Base-by-base conservation (phyloP, 1,139 yeast species). In the Nakaseomyces bracarensis region DNA sequence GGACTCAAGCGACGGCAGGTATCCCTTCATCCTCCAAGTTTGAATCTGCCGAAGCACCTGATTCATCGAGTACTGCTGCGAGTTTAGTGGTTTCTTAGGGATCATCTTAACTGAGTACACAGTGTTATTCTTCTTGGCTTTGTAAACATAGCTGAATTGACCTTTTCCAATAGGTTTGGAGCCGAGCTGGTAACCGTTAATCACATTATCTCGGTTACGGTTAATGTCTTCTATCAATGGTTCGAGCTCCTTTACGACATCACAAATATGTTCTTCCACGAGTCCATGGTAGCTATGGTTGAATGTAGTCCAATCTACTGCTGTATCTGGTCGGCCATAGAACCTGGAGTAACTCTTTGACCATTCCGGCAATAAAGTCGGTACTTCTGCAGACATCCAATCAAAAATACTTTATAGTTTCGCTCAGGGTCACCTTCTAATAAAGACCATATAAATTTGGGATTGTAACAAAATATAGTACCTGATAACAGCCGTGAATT, bases 71-170 rank as follows among this genome's bases (percentile, higher is more conserved):
- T 51, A 53, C 42, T 53, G 49, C 35, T 47, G 49, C 13, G 48
- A 43, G 43, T 49, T 57, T 41, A 43, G 40, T 13, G 54, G 61
- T 28, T 45, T 52, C 41, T 58, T 58, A 18, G 53, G 44, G n/a
- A 53, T 53, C 29, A 50, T 50, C 36, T 61, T 61, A 6, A 61
- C 40, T 1, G 64, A 64, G 2, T 53, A 54, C 1, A 50, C 15
- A 3, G 38, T 40, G 6, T 41, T 37, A 1, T 41, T 35, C 4
- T 47, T 40, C 8, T 40, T 36, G 3, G 57, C 59, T 41, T 52
- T 52, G 48, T 66, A 68, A 11, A 69, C 72, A 44, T 67, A 66
- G 8, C 72, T 72, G 49, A 62, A 69, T 11, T 70, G 70, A 13
- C 72, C 73, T 44, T 57, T 67, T 3, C 72, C 73, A 20, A 67